Percentiles rank a stretch among this genome's conserved stretches.
Evolutionary conservation across 179 eudicot genomes (phyloP).

Genomic region (Amaranthus tricolor): DNA sequence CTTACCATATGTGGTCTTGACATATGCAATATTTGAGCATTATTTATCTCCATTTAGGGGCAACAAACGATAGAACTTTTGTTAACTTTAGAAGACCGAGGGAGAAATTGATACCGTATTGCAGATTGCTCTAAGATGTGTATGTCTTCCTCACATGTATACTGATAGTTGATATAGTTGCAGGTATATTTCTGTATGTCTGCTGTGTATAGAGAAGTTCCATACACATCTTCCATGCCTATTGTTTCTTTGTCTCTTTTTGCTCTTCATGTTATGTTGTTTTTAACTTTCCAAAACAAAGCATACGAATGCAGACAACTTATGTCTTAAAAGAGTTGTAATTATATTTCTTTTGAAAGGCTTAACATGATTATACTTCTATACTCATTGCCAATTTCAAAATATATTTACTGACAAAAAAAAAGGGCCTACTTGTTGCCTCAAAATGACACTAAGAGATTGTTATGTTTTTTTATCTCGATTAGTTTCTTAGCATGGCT

Average conservation of each 20-base stretch:
- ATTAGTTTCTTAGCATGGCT: conserved; percentile 5
- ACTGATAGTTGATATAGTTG: neutral
- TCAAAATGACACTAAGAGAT: neutral
- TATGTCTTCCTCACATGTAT: neutral
- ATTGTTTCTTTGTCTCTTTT: neutral
- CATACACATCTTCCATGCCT: neutral
- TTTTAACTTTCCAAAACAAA: neutral
- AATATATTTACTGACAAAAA: neutral
- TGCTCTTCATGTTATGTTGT: neutral
- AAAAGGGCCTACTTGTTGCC: neutral
- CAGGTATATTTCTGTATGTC: neutral
- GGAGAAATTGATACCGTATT: neutral
- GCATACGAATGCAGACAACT: too few relatives aligned
- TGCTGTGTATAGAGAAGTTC: neutral
- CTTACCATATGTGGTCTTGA: neutral
- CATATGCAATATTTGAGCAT: neutral
- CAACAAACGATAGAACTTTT: neutral
- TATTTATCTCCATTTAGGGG: neutral
- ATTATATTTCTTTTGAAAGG: too few relatives aligned
- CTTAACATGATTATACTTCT: too few relatives aligned
- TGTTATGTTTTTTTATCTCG: neutral
- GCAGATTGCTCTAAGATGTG: neutral
- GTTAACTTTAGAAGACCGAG: neutral
- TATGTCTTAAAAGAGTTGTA: neutral
- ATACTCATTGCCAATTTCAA: too few relatives aligned